Percentiles rank a stretch among this genome's conserved stretches.
These are phyloP conservation scores for Samsoniella hepiali DNA, from an alignment of 2,329 filamentous ascomycete genomes.

Conservation along the genomic window DNA sequence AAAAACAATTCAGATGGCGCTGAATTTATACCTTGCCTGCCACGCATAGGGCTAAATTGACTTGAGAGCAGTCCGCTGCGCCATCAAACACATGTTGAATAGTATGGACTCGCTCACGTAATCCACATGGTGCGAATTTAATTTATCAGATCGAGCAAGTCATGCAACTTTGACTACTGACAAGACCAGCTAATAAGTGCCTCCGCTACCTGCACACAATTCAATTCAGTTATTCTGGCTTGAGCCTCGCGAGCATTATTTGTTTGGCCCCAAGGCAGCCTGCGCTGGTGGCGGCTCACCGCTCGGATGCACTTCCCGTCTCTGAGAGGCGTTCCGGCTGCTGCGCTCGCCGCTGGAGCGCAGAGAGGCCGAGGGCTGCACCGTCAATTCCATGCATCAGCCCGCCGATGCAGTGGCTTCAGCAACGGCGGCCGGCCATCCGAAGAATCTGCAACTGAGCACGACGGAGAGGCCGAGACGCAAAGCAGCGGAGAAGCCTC, in stretches of 20 bases:
- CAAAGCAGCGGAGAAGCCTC: conserved; percentile 15
- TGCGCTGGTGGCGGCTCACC: conserved; percentile 11
- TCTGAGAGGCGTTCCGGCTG: background rate
- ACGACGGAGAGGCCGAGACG: conserved; percentile 9
- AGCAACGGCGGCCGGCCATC: conserved; percentile 15
- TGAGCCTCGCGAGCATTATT: background rate
- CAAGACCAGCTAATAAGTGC: background rate
- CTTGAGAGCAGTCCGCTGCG: no score
- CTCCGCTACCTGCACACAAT: background rate
- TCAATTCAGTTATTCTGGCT: background rate
- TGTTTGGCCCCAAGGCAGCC: background rate
- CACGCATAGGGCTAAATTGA: background rate
- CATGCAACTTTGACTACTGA: conserved; percentile 19
- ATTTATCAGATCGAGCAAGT: conserved; percentile 22
- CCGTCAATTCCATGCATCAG: conserved; percentile 14
- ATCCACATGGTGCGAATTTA: conserved; percentile 13
- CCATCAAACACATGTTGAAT: background rate
- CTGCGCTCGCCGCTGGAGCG: conserved; percentile 13
- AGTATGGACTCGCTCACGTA: conserved; percentile 11
- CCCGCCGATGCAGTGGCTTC: conserved; percentile 2
- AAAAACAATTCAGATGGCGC: background rate
- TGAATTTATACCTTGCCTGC: background rate
- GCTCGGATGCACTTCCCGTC: conserved; percentile 14
- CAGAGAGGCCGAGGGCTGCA: conserved; percentile 5
- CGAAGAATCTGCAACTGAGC: conserved; percentile 16